Evolutionary conservation across 352 stramenopile genomes (phyloP), one percentile per base, ranked within the genome.

Genomic region (Phytophthora idaei): DNA sequence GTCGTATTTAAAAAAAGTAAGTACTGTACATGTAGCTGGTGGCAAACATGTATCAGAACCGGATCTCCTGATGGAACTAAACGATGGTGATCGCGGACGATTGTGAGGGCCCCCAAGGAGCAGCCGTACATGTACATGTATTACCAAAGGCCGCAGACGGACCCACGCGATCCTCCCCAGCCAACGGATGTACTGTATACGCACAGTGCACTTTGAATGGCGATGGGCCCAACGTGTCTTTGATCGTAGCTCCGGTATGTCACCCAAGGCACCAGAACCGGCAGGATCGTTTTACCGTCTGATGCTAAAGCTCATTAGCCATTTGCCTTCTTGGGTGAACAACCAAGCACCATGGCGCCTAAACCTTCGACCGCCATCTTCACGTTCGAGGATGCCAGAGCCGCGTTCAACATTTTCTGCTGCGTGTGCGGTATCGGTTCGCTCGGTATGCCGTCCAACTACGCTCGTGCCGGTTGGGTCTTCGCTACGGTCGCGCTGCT

Each of bases 371-470:
- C 21, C 31, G 47, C 63, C 10, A 9, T 74, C 45, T 71, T 74
- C 36, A 74, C 67, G 10, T n/a, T 55, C n/a, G 67, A 74, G 42
- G 67, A 74, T 64, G 55, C 61, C 45, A 74, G 64, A 25, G 53
- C 53, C 2, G 50, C 67, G 4, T 71, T 74, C 51, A 74, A 74
- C 44, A 59, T 74, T 27, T 74, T 74, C 45, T 74, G 67, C 52
- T 74, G 67, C 39, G 52, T 74, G 4, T 74, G 67, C 27, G 67
- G 67, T 37, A 71, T 74, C 37, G 67, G 67, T 14, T 74, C 67
- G 9, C 61, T 74, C 12, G 67, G 67, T n/a, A 74, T 74, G 61
- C 67, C 67, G 6, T 57, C 67, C 21, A 74, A 71, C 41, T 74
- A 71, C 56, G 67, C 67, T 41, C 67, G 67, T 8, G 67, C 67